Evolutionary conservation across 805 yeast species (phyloP).

Genomic region (Nakazawaea ernobii): DNA sequence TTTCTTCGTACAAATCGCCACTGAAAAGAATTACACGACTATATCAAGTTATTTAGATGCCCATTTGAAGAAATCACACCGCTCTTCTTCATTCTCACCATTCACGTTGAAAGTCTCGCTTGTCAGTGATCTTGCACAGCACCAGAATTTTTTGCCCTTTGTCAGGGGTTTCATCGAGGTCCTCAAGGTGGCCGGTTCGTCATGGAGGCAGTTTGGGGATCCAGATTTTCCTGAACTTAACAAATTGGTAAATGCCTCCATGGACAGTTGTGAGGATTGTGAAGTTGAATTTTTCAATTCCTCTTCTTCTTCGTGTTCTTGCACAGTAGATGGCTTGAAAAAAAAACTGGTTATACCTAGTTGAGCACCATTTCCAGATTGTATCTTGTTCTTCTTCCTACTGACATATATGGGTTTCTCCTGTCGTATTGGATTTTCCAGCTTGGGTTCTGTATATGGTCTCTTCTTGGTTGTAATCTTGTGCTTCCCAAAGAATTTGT

Average conservation of each 20-base stretch:
- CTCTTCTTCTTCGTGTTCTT: not conserved
- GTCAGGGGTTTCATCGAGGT: slow-evolving; percentile 33
- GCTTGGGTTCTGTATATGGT: slow-evolving; percentile 9
- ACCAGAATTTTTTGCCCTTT: slow-evolving; percentile 50
- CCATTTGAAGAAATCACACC: slow-evolving; percentile 56
- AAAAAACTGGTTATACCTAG: slow-evolving; percentile 10
- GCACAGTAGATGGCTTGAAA: not conserved
- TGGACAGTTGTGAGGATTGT: slow-evolving; percentile 11
- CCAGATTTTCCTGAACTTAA: slow-evolving; percentile 14
- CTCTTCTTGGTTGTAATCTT: slow-evolving; percentile 12
- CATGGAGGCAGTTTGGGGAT: slow-evolving; percentile 42
- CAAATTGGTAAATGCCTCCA: slow-evolving; percentile 17
- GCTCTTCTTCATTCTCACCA: slow-evolving; percentile 20
- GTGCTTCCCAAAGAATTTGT: slow-evolving; percentile 20
- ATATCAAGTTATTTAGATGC: slow-evolving; percentile 19
- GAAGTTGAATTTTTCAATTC: not conserved
- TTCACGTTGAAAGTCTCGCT: slow-evolving; percentile 19
- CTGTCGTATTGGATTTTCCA: slow-evolving; percentile 1
- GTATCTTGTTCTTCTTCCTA: slow-evolving; percentile 9
- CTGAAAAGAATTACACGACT: slow-evolving; percentile 8
- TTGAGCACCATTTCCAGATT: not conserved
- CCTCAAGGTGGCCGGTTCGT: slow-evolving; percentile 37
- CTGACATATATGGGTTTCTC: slow-evolving; percentile 13
- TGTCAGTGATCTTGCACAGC: slow-evolving; percentile 33
- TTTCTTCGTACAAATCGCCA: slow-evolving; percentile 4